Conservation (phyloP, 176 grass and related monocot species). For the Themeda triandra region DNA sequence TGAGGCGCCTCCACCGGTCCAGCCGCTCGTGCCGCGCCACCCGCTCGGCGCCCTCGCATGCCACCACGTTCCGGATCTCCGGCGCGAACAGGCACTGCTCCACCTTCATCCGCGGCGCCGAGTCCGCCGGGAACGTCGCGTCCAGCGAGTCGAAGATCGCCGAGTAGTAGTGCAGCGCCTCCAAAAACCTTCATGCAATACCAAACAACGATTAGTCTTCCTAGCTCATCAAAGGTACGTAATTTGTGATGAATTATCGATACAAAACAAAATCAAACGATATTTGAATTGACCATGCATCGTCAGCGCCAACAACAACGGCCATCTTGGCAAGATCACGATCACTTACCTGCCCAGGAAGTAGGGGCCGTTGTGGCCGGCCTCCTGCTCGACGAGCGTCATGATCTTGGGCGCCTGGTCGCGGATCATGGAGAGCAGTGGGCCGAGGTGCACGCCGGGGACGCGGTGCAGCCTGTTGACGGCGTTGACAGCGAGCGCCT, state of each 20-base stretch:
- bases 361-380: constrained; percentile 65
- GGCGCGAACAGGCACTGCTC: constrained; percentile 62
- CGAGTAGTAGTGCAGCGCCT: constrained; percentile 90
- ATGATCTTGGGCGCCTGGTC: constrained; percentile 69
- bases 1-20: constrained; percentile 49
- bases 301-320: background rate
- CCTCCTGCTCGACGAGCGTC: constrained; percentile 89
- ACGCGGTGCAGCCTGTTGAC: constrained; percentile 78
- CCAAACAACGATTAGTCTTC: too few species aligned
- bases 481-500: constrained; percentile 77
- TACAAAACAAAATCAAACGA: background rate
- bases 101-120: constrained; percentile 48
- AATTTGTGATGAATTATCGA: background rate
- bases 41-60: constrained; percentile 60
- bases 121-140: constrained; percentile 44
- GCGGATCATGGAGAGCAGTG: constrained; percentile 54
- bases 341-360: constrained; percentile 53
- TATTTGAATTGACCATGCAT: background rate
- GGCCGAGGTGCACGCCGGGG: constrained; percentile 35
- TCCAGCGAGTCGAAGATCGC: constrained; percentile 92
- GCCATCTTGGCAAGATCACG: background rate
- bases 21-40: constrained; percentile 78
- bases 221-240: background rate
- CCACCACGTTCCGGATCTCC: constrained; percentile 84
- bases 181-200: constrained; percentile 50